phyloP scores from a whole-genome alignment of 1,284 basidiomycete genomes.

The Tremellales sp. region DNA sequence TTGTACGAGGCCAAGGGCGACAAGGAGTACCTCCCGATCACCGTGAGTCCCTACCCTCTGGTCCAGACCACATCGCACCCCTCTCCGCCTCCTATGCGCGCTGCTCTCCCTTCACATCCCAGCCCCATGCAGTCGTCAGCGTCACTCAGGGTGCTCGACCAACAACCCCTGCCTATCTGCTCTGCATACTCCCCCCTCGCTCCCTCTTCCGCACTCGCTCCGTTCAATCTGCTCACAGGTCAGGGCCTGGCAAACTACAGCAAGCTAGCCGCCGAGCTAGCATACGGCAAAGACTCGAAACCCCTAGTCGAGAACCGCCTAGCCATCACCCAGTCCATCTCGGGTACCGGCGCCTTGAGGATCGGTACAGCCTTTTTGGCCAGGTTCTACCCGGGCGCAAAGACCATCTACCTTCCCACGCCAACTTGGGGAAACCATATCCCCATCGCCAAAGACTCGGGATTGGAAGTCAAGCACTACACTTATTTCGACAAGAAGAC shows the following conservation, averaged over 20 bases:
- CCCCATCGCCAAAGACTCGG: constrained; percentile 77
- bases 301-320: constrained; percentile 74
- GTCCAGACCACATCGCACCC: background rate
- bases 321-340: constrained; percentile 92
- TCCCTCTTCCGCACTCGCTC: background rate
- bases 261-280: constrained; percentile 82
- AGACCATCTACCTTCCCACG: constrained; percentile 86
- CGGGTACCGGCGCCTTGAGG: constrained; percentile 94
- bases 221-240: background rate
- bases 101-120: background rate
- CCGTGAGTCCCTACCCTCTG: constrained; percentile 41
- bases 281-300: constrained; percentile 78
- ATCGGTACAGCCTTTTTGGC: constrained; percentile 89
- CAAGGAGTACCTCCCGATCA: constrained; percentile 99
- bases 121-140: too few relatives aligned
- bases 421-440: constrained; percentile 99
- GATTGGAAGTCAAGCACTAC: constrained; percentile 88
- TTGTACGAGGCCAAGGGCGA: constrained; percentile 68
- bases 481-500: constrained; percentile 91
- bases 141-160: too few relatives aligned
- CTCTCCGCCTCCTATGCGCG: background rate
- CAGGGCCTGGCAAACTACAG: constrained; percentile 75
- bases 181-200: too few relatives aligned
- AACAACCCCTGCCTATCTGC: too few relatives aligned
- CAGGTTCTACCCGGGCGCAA: constrained; percentile 81